These are phyloP conservation scores for Dacryopinax primogenitus DNA, from an alignment of 768 basidiomycete genomes.

Conservation along the genomic window DNA sequence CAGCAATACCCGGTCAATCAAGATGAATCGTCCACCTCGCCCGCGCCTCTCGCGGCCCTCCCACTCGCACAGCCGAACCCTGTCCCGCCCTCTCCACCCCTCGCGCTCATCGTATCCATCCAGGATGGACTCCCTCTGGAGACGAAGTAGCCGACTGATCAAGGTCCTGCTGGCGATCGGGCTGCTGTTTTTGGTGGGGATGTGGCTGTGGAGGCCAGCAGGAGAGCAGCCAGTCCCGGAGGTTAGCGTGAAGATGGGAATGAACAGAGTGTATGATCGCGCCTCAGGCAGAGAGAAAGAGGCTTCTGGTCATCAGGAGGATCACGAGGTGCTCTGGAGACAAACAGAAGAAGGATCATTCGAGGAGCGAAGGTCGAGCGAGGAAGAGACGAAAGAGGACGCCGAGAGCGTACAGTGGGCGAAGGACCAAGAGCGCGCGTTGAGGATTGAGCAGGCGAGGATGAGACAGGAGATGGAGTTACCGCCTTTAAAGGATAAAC, in stretches of 20 bases:
- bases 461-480: neutral
- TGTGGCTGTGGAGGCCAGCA: neutral
- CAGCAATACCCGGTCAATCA: too few species aligned
- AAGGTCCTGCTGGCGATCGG: neutral
- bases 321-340: neutral
- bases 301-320: neutral
- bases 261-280: neutral
- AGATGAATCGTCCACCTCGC: too few species aligned
- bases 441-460: neutral
- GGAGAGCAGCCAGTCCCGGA: neutral
- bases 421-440: neutral
- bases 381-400: neutral
- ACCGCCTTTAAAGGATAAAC: neutral
- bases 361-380: too few species aligned
- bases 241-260: neutral
- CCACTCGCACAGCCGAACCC: too few species aligned
- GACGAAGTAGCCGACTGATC: neutral
- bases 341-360: neutral
- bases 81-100: too few species aligned
- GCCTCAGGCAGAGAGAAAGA: neutral
- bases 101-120: too few species aligned
- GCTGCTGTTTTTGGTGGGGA: neutral
- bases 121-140: neutral
- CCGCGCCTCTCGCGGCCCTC: too few species aligned
- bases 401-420: neutral